phyloP scores from a whole-genome alignment of 192 early-diverging fungal genomes.

The Jimgerdemannia lactiflua region DNA sequence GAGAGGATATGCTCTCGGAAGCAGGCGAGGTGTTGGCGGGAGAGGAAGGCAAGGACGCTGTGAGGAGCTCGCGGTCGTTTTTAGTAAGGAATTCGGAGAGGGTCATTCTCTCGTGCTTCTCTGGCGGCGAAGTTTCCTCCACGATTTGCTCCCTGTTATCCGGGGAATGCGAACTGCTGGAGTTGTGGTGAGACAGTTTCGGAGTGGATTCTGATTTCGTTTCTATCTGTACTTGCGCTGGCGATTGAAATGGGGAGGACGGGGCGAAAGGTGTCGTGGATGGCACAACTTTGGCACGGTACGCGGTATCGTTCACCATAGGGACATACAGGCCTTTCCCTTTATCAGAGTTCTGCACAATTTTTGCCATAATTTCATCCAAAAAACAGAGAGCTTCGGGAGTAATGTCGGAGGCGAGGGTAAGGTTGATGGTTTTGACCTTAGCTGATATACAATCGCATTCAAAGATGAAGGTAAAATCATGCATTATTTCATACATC shows the following conservation, averaged over 20 bases:
- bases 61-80: neutral
- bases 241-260: neutral
- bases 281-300: neutral
- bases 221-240: neutral
- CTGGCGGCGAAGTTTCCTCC: neutral
- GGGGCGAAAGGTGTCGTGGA: neutral
- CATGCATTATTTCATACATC: no score
- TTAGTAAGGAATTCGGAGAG: neutral
- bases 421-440: neutral
- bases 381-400: neutral
- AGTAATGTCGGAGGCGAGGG: neutral
- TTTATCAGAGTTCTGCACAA: neutral
- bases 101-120: neutral
- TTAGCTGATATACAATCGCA: neutral
- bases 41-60: neutral
- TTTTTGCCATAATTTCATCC: neutral
- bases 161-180: neutral
- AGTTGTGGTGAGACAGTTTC: neutral
- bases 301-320: neutral
- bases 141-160: neutral
- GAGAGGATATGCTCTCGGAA: no score
- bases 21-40: neutral
- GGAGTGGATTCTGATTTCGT: neutral
- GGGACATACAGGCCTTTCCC: neutral
- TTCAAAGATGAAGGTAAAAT: no score